Evolutionary conservation across 192 early-diverging fungal species (phyloP).

Genomic region (Backusella tuberculispora): DNA sequence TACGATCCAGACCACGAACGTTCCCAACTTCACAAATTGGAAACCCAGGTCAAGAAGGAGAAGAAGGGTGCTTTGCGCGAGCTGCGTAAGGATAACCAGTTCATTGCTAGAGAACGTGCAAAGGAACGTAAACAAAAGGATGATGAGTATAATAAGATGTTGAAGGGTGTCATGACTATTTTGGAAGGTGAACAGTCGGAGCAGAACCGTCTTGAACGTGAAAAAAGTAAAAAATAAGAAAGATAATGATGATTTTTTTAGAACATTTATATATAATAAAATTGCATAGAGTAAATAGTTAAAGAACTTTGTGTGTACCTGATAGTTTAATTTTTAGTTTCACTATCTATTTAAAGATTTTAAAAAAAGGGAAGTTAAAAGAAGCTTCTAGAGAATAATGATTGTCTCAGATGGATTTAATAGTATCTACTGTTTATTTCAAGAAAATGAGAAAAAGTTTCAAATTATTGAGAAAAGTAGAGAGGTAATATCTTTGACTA

Average conservation of each 20-base stretch:
- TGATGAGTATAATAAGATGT: conserved; percentile 81
- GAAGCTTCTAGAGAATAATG: too few species aligned
- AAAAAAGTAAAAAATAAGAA: conserved; percentile 50
- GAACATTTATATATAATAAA: background rate
- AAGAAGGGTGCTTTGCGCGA: conserved; percentile 94
- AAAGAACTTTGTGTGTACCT: too few species aligned
- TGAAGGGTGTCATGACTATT: conserved; percentile 86
- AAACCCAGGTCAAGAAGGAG: conserved; percentile 88
- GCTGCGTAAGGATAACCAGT: conserved; percentile 91
- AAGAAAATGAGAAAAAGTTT: too few species aligned
- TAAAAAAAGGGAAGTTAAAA: too few species aligned
- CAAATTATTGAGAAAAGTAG: too few species aligned
- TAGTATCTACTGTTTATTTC: too few species aligned
- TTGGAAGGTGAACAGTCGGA: conserved; percentile 86
- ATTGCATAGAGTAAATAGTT: background rate
- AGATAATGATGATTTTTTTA: background rate
- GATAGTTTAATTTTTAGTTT: too few species aligned
- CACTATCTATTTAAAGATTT: too few species aligned
- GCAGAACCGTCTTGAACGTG: conserved; percentile 68
- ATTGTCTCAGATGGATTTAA: too few species aligned
- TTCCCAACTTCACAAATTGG: conserved; percentile 74
- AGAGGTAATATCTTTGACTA: too few species aligned
- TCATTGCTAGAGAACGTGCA: conserved; percentile 76
- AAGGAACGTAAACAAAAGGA: conserved; percentile 79
- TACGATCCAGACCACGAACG: conserved; percentile 83